A percentile compares a stretch with the other conserved stretches of the same genome.
These are phyloP conservation scores for Actinomortierella ambigua DNA, from an alignment of 371 early-diverging fungal species.

Conservation along the genomic window DNA sequence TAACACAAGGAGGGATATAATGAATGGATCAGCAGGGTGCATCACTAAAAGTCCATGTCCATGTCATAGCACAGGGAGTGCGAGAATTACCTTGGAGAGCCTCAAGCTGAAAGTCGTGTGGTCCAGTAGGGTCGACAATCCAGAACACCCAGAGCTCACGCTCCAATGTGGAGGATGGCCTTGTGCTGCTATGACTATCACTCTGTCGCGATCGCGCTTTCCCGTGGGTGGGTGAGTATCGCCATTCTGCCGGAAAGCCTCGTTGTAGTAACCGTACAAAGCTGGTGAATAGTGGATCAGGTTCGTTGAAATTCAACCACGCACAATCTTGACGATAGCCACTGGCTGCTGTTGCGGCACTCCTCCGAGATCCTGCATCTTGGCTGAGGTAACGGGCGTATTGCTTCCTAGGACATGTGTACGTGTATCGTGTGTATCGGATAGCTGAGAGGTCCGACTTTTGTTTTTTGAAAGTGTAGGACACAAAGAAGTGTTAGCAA, in stretches of 20 bases:
- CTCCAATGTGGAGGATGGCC: slow-evolving; percentile 12
- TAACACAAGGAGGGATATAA: background rate
- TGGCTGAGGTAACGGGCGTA: slow-evolving; percentile 31
- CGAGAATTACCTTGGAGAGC: slow-evolving; percentile 25
- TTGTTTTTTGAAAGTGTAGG: background rate
- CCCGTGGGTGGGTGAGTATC: slow-evolving; percentile 11
- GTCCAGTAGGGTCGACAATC: slow-evolving; percentile 24
- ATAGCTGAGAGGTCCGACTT: slow-evolving; percentile 44
- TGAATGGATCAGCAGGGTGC: background rate
- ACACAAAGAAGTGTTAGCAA: background rate
- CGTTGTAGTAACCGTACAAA: slow-evolving; percentile 27
- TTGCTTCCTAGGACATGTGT: slow-evolving; percentile 26
- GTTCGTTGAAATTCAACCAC: slow-evolving; percentile 10
- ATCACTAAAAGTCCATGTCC: background rate
- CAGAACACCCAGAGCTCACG: slow-evolving; percentile 47
- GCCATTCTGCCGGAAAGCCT: slow-evolving; percentile 41
- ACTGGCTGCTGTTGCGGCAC: background rate
- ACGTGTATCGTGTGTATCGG: slow-evolving; percentile 43
- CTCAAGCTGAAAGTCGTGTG: slow-evolving; percentile 30
- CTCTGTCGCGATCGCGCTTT: background rate
- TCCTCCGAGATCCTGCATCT: slow-evolving; percentile 10
- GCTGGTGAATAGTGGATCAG: slow-evolving; percentile 32
- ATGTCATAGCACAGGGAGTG: background rate
- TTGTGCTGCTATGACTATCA: background rate
- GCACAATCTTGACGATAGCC: background rate